Evolutionary conservation across 2,329 filamentous ascomycete species (phyloP).

Genomic region (Alternaria gaisen): DNA sequence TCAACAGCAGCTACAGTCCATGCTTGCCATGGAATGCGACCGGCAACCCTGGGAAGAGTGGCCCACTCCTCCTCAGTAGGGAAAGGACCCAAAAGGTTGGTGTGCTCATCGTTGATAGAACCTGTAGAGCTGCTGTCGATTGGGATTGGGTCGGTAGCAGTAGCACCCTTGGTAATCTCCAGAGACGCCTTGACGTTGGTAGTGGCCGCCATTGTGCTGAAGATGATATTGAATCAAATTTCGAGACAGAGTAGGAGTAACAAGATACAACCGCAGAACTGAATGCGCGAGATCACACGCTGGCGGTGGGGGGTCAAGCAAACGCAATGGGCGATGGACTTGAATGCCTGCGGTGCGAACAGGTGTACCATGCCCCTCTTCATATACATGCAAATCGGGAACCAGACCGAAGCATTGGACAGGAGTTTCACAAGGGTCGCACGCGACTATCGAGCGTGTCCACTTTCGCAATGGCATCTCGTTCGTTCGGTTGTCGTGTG

Average conservation of each 20-base stretch:
- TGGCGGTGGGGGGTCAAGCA: slow-evolving; percentile 3
- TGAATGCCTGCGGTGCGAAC: slow-evolving; percentile 14
- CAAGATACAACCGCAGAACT: background rate
- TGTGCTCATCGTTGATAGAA: slow-evolving; percentile 30
- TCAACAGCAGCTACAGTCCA: slow-evolving; percentile 50
- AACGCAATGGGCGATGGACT: slow-evolving; percentile 16
- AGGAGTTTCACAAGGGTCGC: slow-evolving; percentile 23
- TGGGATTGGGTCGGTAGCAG: slow-evolving; percentile 37
- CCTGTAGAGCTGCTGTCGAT: slow-evolving; percentile 34
- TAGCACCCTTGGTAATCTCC: slow-evolving; percentile 44
- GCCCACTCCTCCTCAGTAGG: slow-evolving; percentile 49
- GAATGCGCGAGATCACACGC: background rate
- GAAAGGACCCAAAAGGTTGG: slow-evolving; percentile 35
- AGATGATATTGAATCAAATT: slow-evolving; percentile 5
- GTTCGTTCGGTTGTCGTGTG: slow-evolving; percentile 18
- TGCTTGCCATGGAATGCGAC: slow-evolving; percentile 46
- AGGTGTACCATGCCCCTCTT: slow-evolving; percentile 17
- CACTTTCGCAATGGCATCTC: slow-evolving; percentile 11
- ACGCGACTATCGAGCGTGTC: slow-evolving; percentile 19
- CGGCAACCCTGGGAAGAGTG: slow-evolving; percentile 48
- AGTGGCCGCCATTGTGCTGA: slow-evolving; percentile 31
- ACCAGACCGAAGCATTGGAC: slow-evolving; percentile 16
- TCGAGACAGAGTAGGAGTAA: slow-evolving; percentile 1
- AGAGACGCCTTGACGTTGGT: slow-evolving; percentile 41
- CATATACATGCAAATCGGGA: slow-evolving; percentile 26